These are phyloP conservation scores for Taiwanofungus camphoratus DNA, from an alignment of 1,284 basidiomycete species.

Conservation along the genomic window DNA sequence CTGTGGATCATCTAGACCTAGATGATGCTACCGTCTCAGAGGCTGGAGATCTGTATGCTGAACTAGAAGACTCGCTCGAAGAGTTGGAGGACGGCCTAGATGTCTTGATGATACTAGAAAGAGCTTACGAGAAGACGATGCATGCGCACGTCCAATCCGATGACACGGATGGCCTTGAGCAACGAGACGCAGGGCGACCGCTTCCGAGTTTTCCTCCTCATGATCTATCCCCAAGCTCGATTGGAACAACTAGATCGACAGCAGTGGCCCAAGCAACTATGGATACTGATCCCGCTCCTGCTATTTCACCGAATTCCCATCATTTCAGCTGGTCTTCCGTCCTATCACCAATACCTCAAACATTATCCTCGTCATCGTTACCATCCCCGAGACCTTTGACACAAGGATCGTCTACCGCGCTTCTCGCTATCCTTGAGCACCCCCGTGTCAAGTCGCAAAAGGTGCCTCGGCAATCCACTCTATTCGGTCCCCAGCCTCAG, in stretches of 20 bases:
- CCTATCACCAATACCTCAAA: background rate
- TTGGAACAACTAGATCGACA: background rate
- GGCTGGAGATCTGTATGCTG: conserved; percentile 23
- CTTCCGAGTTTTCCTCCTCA: conserved; percentile 2
- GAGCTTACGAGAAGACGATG: conserved; percentile 59
- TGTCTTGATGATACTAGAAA: conserved; percentile 59
- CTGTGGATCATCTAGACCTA: conserved; percentile 1
- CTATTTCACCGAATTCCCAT: conserved; percentile 9
- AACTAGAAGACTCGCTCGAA: conserved; percentile 48
- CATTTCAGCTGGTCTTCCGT: background rate
- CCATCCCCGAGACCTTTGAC: conserved; percentile 28
- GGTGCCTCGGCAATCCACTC: conserved; percentile 3
- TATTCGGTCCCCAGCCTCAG: conserved; percentile 17
- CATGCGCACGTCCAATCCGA: conserved; percentile 46
- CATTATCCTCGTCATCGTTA: background rate
- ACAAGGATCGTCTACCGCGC: conserved; percentile 64
- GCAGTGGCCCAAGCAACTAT: background rate
- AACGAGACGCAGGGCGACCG: too few species aligned
- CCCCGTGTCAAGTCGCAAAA: conserved; percentile 11
- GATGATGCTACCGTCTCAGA: conserved; percentile 8
- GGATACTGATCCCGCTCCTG: background rate
- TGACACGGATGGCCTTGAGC: conserved; percentile 9
- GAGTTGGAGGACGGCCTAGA: conserved; percentile 64
- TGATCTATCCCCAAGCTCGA: background rate
- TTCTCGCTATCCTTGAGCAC: conserved; percentile 61